Evolutionary conservation across 2,329 filamentous ascomycete species (phyloP), one percentile per base, ranked within the genome.

Genomic region (Cyanodermella asteris): DNA sequence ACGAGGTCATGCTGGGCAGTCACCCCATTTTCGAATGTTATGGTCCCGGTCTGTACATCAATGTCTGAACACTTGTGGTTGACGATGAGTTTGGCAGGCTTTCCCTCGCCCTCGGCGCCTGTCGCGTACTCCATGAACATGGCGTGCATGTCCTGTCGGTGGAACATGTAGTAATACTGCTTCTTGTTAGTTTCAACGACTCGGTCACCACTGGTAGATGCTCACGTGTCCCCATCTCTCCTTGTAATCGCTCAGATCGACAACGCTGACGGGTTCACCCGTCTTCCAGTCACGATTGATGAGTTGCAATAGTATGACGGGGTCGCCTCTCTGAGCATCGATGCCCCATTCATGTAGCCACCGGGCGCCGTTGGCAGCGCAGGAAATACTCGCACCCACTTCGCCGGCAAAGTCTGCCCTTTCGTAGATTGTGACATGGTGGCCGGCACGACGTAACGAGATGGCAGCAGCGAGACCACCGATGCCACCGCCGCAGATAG

Each of bases 261-360:
- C 73, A 1, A 69, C 62, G 34, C 60, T 72, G 13, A 67, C 56
- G 0, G 64, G 59, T 44, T 73, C 62, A 1, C 71, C 71, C 1
- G 68, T 74, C 40, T 62, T 59, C 70, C 70, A 76, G 44, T 75
- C 68, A 4, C 64, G 59, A 41, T 67, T 72, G 47, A 76, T 74
- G 26, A 76, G 55, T 37, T 67, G 67, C 43, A 55, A 56, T 24
- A 76, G 46, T 2, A 74, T 49, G 2, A 76, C 70, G 0, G 68
- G 68, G 29, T 72, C 61, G 6, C 69, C 71, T n/a, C n/a, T n/a
- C n/a, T n/a, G n/a, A n/a, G n/a, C n/a, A n/a, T n/a, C n/a, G n/a
- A n/a, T n/a, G n/a, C n/a, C n/a, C n/a, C n/a, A n/a, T n/a, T n/a
- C n/a, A n/a, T n/a, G n/a, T n/a, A n/a, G n/a, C n/a, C n/a, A n/a